Evolutionary conservation across 148 eudicot genomes (phyloP), one percentile per base, ranked within the genome.

Genomic region (Hydrangea macrophylla): DNA sequence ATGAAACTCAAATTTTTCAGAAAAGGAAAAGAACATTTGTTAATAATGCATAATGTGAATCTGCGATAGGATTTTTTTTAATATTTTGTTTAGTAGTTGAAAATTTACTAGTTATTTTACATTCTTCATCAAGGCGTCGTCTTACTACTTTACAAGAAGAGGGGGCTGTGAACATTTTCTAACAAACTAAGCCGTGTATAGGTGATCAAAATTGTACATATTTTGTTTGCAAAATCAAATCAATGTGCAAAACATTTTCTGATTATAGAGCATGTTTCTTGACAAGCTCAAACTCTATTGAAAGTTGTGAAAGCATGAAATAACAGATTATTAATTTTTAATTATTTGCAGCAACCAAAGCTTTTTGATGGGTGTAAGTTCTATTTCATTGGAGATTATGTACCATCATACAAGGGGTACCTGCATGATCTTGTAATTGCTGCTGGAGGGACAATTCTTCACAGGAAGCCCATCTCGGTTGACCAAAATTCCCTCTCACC

Each of bases 361-460:
- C 86, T 91, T 61, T 94, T 94, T 55, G 66, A 76, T n/a, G 90
- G 88, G 45, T 72, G 62, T 71, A 73, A 77, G 50, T 87, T 94
- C 75, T 91, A 79, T 67, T 84, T 94, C 57, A 80, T 77, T 39
- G 91, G 91, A 59, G 97, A 94, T 63, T 90, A 86, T 53, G 75
- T 40, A 66, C 79, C 83, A 71, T 85, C 93, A 23, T 91, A 88
- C 77, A 87, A 79, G 63, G 88, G 90, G 0, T 94, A 86, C 73
- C 80, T 94, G 73, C 91, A 85, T 55, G 93, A 88, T 75, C 97
- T 94, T 58, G 53, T 91, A 23, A 80, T 78, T 64, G 85, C 90
- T 24, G 97, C 88, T 42, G 99, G 96, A 68, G 99, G 93, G 51
- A 78, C 81, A 37, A 71, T 91, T 74, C 78, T 94, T 33, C 93